Conservation (phyloP, 306 rosid genomes). For the Betula pendula region DNA sequence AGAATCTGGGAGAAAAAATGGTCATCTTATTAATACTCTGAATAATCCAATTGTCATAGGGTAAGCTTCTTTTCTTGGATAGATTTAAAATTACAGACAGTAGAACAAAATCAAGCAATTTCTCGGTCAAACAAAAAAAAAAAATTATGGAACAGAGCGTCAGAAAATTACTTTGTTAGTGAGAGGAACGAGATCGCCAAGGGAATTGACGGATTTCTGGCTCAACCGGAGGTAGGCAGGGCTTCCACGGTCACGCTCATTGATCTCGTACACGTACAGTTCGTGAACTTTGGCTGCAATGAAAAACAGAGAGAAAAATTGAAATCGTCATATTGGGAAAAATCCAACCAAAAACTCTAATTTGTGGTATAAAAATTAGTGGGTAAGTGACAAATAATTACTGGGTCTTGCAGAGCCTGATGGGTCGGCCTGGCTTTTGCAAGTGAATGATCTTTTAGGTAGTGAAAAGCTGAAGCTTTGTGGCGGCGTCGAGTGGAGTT, state of each 20-base stretch:
- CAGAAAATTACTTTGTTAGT: conserved; percentile 55
- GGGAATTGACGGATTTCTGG: conserved; percentile 56
- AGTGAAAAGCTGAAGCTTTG: conserved; percentile 13
- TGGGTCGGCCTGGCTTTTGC: conserved; percentile 40
- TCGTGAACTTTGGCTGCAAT: conserved; percentile 58
- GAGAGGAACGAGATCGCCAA: conserved; percentile 74
- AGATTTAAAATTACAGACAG: background rate
- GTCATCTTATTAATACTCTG: background rate
- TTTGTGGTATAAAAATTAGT: conserved; percentile 2
- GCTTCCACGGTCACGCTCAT: conserved; percentile 70
- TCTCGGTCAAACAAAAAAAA: background rate
- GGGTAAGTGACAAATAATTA: background rate
- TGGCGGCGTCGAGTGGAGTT: conserved; percentile 21
- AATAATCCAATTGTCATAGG: background rate
- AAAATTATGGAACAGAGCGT: background rate
- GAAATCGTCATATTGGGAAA: conserved; percentile 22
- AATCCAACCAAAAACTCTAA: background rate
- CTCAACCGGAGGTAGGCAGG: conserved; percentile 67
- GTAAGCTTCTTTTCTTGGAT: background rate
- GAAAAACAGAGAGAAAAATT: conserved; percentile 23
- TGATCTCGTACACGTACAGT: conserved; percentile 63
- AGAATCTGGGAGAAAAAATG: too few species aligned
- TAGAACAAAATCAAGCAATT: background rate
- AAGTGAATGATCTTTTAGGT: conserved; percentile 37
- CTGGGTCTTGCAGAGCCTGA: conserved; percentile 33